Conservation (phyloP, 371 early-diverging fungal genomes). For the Mortierella sp. region DNA sequence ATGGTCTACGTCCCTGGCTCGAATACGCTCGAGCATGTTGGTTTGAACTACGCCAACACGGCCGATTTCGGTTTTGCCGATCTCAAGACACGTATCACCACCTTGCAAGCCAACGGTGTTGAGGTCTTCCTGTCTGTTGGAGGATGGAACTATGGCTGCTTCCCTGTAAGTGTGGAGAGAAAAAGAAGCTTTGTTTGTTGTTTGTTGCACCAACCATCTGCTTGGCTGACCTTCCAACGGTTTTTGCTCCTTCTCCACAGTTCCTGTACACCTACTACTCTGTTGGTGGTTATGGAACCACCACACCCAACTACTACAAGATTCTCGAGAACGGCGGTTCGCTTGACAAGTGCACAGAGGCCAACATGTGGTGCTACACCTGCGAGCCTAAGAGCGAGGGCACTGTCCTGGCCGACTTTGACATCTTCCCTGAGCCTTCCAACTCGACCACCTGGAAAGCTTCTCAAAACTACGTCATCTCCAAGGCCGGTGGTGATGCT, state of each 20-base stretch:
- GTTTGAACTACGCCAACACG: conserved; percentile 39
- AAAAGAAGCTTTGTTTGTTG: neutral
- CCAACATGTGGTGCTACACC: conserved; percentile 55
- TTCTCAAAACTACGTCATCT: conserved; percentile 28
- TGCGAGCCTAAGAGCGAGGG: conserved; percentile 48
- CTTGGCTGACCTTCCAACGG: neutral
- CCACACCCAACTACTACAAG: conserved; percentile 55
- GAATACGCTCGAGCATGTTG: conserved; percentile 47
- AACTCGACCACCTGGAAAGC: conserved; percentile 47
- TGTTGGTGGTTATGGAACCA: conserved; percentile 51
- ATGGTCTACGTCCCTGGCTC: conserved; percentile 53
- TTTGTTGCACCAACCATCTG: no score
- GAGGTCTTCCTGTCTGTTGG: conserved; percentile 51
- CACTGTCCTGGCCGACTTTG: conserved; percentile 47
- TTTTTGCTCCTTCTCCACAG: neutral
- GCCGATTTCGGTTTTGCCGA: conserved; percentile 51
- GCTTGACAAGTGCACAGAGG: conserved; percentile 37
- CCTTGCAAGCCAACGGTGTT: conserved; percentile 39
- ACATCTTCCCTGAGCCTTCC: conserved; percentile 54
- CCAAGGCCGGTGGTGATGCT: conserved; percentile 29
- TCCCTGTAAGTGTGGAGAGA: conserved; percentile 28
- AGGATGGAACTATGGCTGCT: conserved; percentile 56
- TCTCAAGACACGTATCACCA: conserved; percentile 37
- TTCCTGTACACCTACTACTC: conserved; percentile 50
- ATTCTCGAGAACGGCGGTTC: conserved; percentile 42